These are phyloP conservation scores for Entomortierella lignicola DNA, from an alignment of 192 early-diverging fungal species.

Conservation along the genomic window DNA sequence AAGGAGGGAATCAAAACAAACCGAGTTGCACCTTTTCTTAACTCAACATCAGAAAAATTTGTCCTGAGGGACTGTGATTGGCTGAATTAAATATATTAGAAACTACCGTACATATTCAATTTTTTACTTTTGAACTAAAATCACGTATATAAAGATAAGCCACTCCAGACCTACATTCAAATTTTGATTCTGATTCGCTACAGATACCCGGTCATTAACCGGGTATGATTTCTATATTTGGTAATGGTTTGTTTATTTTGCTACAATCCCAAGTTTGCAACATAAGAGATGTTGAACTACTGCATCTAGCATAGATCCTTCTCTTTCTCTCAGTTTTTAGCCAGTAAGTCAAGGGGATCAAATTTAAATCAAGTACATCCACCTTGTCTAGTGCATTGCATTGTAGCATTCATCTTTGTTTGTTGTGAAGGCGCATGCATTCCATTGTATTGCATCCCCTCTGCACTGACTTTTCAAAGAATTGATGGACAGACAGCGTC, in stretches of 20 bases:
- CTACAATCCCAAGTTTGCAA: not conserved
- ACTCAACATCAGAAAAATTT: not conserved
- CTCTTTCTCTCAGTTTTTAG: conserved; percentile 51
- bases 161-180: not conserved
- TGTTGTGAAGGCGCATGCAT: not conserved
- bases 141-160: not conserved
- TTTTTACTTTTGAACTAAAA: not conserved
- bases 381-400: not conserved
- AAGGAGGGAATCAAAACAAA: conserved; percentile 54
- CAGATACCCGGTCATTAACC: conserved; percentile 7
- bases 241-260: conserved; percentile 8
- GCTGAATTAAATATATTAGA: not conserved
- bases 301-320: conserved; percentile 37
- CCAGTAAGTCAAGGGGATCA: conserved; percentile 33
- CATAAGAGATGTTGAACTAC: conserved; percentile 9
- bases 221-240: conserved; percentile 20
- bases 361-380: not conserved
- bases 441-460: too few species aligned
- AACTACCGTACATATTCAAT: not conserved
- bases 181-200: conserved; percentile 7
- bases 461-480: too few species aligned
- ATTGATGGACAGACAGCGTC: not conserved
- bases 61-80: conserved; percentile 6
- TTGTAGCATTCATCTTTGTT: not conserved
- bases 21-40: conserved; percentile 2